phyloP scores from a whole-genome alignment of 2,329 filamentous ascomycete species.

The Arthroderma sp. region DNA sequence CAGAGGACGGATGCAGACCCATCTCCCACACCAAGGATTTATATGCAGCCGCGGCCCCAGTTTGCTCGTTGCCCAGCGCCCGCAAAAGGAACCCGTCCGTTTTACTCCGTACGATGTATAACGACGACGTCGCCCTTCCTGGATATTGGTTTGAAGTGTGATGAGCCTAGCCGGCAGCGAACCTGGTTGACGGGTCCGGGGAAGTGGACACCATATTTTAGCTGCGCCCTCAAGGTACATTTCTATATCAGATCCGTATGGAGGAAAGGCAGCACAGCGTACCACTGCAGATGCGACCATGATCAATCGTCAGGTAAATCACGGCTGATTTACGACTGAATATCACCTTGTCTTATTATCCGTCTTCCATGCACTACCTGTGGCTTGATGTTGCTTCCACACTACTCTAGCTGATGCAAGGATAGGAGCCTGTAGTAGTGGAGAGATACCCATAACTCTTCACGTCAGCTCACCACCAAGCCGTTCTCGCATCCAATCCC shows the following conservation, averaged over 20 bases:
- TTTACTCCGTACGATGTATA: not conserved
- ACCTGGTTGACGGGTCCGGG: constrained; percentile 1
- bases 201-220: constrained; percentile 2
- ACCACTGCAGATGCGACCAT: not conserved
- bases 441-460: not conserved
- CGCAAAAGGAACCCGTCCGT: not conserved
- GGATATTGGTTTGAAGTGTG: not conserved
- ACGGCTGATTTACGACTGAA: not conserved
- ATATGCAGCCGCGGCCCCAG: not conserved
- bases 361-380: not conserved
- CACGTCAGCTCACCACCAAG: not conserved
- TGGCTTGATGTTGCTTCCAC: not conserved
- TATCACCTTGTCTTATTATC: not conserved
- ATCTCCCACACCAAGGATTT: not conserved
- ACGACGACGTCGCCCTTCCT: too few species aligned
- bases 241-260: not conserved
- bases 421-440: not conserved
- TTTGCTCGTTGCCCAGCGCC: not conserved
- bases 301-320: not conserved
- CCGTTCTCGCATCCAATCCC: not conserved
- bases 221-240: not conserved
- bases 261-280: not conserved
- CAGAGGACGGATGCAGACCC: not conserved
- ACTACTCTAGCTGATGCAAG: not conserved
- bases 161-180: not conserved